Evolutionary conservation across 805 yeast species (phyloP).

Genomic region (Clavispora asparagi): DNA sequence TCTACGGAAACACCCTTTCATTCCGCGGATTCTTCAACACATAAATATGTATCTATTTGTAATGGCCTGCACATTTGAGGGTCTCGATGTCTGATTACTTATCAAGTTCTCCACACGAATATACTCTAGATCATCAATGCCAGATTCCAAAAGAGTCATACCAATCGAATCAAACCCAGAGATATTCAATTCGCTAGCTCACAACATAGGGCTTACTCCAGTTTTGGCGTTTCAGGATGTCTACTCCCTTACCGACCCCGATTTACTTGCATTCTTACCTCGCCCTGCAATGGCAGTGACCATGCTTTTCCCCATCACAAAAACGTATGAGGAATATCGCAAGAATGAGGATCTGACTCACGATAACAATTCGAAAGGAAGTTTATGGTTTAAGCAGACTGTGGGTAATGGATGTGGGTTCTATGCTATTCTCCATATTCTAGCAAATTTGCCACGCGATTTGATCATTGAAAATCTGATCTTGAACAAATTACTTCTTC

Average conservation of each 20-base stretch:
- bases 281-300: constrained; percentile 73
- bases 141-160: constrained; percentile 42
- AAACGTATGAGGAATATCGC: constrained; percentile 50
- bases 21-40: too few species aligned
- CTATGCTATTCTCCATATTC: constrained; percentile 71
- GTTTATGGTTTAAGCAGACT: constrained; percentile 81
- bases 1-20: too few species aligned
- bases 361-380: constrained; percentile 26
- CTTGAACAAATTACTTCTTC: constrained; percentile 20
- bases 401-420: constrained; percentile 90
- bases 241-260: constrained; percentile 79
- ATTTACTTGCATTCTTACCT: constrained; percentile 74
- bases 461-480: constrained; percentile 37
- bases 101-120: not conserved
- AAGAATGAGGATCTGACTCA: constrained; percentile 31
- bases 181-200: constrained; percentile 67
- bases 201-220: constrained; percentile 60
- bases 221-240: constrained; percentile 69
- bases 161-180: constrained; percentile 92
- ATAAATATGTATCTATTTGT: too few species aligned
- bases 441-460: constrained; percentile 43
- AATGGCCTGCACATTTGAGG: not conserved
- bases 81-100: not conserved
- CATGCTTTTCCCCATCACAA: constrained; percentile 78
- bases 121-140: constrained; percentile 3